Evolutionary conservation across 129 eudicot genomes (phyloP).

Genomic region (Smallanthus sonchifolius): DNA sequence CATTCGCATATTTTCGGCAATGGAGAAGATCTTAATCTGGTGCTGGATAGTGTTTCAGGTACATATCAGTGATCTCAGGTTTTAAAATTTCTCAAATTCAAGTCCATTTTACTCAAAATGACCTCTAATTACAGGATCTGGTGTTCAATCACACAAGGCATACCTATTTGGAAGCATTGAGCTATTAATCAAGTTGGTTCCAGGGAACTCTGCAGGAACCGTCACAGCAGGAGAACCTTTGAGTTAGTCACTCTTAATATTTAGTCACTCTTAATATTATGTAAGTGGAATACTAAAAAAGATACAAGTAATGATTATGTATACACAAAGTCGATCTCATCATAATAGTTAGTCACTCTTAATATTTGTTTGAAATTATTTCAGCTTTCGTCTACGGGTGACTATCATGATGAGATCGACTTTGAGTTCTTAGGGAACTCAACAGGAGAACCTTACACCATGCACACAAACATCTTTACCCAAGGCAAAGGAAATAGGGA

Average conservation of each 20-base stretch:
- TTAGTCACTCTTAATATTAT: too few relatives aligned
- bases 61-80: background rate
- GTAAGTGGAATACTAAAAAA: conserved; percentile 29
- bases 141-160: conserved; percentile 41
- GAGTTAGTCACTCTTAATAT: too few relatives aligned
- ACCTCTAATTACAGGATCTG: conserved; percentile 46
- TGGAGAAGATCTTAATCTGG: conserved; percentile 46
- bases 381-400: conserved; percentile 64
- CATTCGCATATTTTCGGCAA: conserved; percentile 27
- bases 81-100: background rate
- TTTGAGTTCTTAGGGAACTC: conserved; percentile 78
- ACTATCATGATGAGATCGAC: conserved; percentile 68
- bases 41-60: conserved; percentile 51
- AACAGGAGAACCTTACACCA: conserved; percentile 60
- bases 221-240: too few relatives aligned
- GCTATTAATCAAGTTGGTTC: conserved; percentile 54
- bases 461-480: conserved; percentile 66
- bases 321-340: background rate
- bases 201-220: conserved; percentile 70
- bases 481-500: conserved; percentile 61
- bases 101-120: background rate
- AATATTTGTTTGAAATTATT: background rate
- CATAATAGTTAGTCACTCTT: background rate
- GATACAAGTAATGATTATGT: background rate
- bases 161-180: conserved; percentile 60